These are phyloP conservation scores for Zoysia pacifica DNA, from an alignment of 176 grass and related monocot species.

Conservation along the genomic window DNA sequence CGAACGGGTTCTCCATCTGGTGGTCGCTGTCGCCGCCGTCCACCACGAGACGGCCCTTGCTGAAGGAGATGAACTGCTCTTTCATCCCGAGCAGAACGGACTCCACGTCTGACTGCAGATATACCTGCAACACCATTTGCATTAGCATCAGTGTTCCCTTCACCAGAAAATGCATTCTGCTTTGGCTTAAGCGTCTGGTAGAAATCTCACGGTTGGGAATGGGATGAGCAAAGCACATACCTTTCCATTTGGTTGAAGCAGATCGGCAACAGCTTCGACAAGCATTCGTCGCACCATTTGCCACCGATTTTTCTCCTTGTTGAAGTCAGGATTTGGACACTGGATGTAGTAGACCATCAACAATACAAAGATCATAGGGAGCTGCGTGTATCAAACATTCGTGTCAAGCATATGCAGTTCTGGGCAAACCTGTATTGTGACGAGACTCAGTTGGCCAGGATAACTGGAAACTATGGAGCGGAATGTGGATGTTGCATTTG, in stretches of 20 bases:
- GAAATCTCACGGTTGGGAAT: background rate
- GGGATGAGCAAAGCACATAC: slow-evolving; percentile 31
- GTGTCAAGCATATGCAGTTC: slow-evolving; percentile 1
- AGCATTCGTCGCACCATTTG: slow-evolving; percentile 80
- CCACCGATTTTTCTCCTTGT: slow-evolving; percentile 74
- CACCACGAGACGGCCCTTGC: slow-evolving; percentile 56
- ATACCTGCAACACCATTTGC: slow-evolving; percentile 57
- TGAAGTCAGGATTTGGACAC: slow-evolving; percentile 93
- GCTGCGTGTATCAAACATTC: background rate
- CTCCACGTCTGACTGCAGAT: slow-evolving; percentile 82
- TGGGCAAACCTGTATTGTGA: slow-evolving; percentile 71
- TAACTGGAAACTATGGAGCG: slow-evolving; percentile 87
- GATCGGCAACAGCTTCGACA: slow-evolving; percentile 75
- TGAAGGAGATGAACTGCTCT: slow-evolving; percentile 64
- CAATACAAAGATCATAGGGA: background rate
- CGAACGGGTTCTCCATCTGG: slow-evolving; percentile 73
- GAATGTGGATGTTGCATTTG: slow-evolving; percentile 92
- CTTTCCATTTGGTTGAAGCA: slow-evolving; percentile 81
- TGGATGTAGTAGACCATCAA: slow-evolving; percentile 40
- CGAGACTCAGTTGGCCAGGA: slow-evolving; percentile 67
- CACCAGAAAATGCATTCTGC: background rate
- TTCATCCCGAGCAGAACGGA: slow-evolving; percentile 64
- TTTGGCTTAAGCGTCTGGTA: background rate
- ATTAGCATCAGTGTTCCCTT: background rate
- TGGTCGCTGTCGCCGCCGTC: slow-evolving; percentile 30